Base-by-base conservation (phyloP, 83 land plant species). In the Diphasiastrum complanatum region DNA sequence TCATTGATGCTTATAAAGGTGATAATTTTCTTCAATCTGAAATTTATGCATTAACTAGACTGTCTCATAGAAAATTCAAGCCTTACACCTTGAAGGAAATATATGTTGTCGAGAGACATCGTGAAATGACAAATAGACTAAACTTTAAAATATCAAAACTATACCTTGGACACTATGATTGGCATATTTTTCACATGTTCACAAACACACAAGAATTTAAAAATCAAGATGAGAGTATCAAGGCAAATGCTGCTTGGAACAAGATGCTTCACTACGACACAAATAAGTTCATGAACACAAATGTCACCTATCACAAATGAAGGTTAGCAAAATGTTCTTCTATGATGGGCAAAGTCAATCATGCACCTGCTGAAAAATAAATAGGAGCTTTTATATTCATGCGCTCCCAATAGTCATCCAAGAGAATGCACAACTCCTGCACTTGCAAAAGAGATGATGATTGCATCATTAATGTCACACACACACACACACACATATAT, bases 341-440 rank as follows among this genome's bases (percentile, higher is more conserved):
- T n/a, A n/a, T n/a, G n/a, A 67, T n/a, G 30, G 58, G 5, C 29
- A 45, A 28, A 27, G 35, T 18, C 29, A 1, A 57, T 4, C 33
- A 62, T 45, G 19, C 55, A 95, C 99, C 99, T 64, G 97, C 81
- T 20, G 97, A 86, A 40, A 95, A 82, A 76, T 95, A 95, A 46
- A 95, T 95, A n/a, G 99, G 99, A 63, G 80, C 72, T 40, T 80
- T 82, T 3, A 95, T 67, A 66, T 86, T 84, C 89, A 84, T 86
- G 19, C 93, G 82, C 70, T 95, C 90, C 99, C 99, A 95, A 36
- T 86, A 95, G 59, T 95, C 97, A 68, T 90, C 99, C 64, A 95
- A 56, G 35, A 95, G 64, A 29, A 95, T 84, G 62, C 97, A 95
- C 33, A 95, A 77, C 69, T 95, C 99, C 99, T 95, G 30, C 31